Conservation (phyloP, 768 basidiomycete species). For the Mycena rebaudengoi region DNA sequence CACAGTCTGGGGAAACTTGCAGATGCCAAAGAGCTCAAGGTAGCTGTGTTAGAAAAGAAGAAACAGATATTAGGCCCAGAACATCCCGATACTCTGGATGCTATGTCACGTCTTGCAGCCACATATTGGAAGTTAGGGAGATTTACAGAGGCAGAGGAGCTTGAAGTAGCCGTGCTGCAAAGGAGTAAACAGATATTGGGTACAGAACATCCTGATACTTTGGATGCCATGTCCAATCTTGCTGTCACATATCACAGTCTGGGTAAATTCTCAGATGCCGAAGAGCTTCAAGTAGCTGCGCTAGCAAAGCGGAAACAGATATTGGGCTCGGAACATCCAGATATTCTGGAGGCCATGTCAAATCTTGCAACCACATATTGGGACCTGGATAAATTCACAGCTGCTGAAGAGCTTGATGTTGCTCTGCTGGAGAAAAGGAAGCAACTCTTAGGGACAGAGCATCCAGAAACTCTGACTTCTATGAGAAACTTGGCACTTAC, state of each 20-base stretch:
- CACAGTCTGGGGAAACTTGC: background rate
- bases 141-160: background rate
- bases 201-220: background rate
- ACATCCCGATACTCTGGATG: background rate
- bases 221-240: background rate
- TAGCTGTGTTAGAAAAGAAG: background rate
- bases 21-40: background rate
- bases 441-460: background rate
- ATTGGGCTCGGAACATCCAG: background rate
- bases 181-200: background rate
- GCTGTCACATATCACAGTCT: background rate
- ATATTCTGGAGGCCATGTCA: background rate
- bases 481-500: background rate
- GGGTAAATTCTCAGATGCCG: background rate
- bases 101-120: background rate
- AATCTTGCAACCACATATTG: slow-evolving; percentile 10
- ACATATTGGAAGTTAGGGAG: background rate
- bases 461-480: background rate
- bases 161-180: background rate
- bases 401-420: slow-evolving; percentile 1
- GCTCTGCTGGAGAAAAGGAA: background rate
- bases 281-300: background rate
- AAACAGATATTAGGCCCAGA: background rate
- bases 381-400: background rate
- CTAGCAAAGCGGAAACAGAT: background rate